Evolutionary conservation across 2,329 filamentous ascomycete genomes (phyloP).

Genomic region (Chaetomiaceae sp.): DNA sequence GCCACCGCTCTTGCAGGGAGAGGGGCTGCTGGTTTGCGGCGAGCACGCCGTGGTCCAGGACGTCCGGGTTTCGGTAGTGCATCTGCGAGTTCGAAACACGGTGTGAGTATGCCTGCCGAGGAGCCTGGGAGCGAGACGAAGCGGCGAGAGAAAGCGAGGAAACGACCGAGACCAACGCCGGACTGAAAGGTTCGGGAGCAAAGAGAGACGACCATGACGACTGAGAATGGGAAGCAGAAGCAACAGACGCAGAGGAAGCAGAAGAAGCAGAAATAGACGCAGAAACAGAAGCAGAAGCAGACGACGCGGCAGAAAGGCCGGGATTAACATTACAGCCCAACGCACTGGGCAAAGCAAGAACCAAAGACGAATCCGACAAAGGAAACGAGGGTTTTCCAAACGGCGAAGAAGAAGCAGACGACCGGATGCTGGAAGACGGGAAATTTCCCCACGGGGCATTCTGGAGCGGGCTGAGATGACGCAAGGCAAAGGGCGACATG

Average conservation of each 20-base stretch:
- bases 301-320: constrained; percentile 13
- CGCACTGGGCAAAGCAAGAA: constrained; percentile 9
- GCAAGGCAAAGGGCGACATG: constrained; percentile 18
- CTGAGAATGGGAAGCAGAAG: constrained; percentile 10
- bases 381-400: constrained; percentile 13
- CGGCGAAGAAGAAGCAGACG: constrained; percentile 18
- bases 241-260: constrained; percentile 9
- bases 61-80: constrained; percentile 23
- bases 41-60: constrained; percentile 22
- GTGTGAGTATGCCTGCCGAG: constrained; percentile 28
- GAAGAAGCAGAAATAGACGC: constrained; percentile 10
- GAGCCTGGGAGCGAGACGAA: constrained; percentile 10
- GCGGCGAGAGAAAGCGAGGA: constrained; percentile 17
- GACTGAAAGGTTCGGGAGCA: constrained; percentile 14
- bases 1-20: constrained; percentile 37
- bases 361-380: constrained; percentile 17
- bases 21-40: constrained; percentile 13
- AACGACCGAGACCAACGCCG: constrained; percentile 6
- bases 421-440: constrained; percentile 17
- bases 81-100: constrained; percentile 26
- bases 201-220: constrained; percentile 23
- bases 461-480: constrained; percentile 15
- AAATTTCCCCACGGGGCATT: constrained; percentile 18
- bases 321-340: constrained; percentile 17
- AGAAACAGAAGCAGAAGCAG: not conserved